Conservation (phyloP, 768 basidiomycete genomes). For the Chalciporus piperatus region DNA sequence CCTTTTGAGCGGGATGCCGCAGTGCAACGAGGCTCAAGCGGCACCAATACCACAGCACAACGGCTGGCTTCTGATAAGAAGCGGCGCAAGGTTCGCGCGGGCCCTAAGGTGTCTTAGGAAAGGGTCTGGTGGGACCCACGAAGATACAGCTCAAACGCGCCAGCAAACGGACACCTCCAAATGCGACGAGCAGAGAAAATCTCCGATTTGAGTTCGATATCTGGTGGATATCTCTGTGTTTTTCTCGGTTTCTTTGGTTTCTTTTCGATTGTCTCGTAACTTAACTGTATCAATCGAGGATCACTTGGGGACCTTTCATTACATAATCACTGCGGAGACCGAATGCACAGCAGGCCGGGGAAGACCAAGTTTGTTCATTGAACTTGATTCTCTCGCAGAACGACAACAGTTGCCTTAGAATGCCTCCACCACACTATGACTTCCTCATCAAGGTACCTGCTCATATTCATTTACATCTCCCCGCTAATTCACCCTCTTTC, state of each 20-base stretch:
- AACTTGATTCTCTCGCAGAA: neutral
- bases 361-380: neutral
- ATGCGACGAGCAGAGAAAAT: neutral
- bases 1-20: neutral
- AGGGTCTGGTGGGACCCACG: neutral
- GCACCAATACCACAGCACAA: neutral
- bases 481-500: neutral
- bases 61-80: neutral
- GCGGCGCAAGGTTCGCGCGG: neutral
- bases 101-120: neutral
- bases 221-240: neutral
- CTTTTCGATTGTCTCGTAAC: too few relatives aligned
- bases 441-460: slow-evolving; percentile 82
- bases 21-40: neutral
- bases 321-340: slow-evolving; percentile 23
- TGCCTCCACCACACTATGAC: slow-evolving; percentile 96
- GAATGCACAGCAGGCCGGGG: neutral
- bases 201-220: neutral
- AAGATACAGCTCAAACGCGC: too few relatives aligned
- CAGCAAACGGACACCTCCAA: neutral
- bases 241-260: too few relatives aligned
- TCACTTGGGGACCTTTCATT: too few relatives aligned
- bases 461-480: neutral
- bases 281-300: too few relatives aligned
- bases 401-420: slow-evolving; percentile 26